Base-by-base conservation (phyloP, 1,139 yeast species). In the Pichia sp. region DNA sequence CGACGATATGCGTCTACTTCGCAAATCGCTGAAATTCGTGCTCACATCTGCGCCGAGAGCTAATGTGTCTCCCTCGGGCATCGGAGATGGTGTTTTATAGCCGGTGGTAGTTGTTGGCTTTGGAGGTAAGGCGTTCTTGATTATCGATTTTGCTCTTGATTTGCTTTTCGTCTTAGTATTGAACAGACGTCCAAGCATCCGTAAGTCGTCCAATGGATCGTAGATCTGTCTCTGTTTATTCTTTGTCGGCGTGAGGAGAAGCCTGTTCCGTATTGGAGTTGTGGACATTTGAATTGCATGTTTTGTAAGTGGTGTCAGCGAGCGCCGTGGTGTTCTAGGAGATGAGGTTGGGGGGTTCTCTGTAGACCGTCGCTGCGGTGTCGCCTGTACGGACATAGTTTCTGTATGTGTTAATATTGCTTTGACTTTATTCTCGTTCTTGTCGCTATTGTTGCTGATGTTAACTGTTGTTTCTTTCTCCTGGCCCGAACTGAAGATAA, bases 151-250 rank as follows among this genome's bases (percentile, higher is more conserved):
- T 32, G 42, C 13, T 43, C 45, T 47, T 10, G 31, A 11, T 23
- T 46, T 34, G 19, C 46, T 31, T 41, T 47, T 43, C 5, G n/a
- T 23, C 11, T 47, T 50, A 7, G 13, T 19, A 26, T 47, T 31
- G 19, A 69, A 58, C n/a, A 68, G 53, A 51, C 64, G 58, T 8
- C 70, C 70, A 19, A 70, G 55, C 43, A 62, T 26, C 55, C 60
- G 49, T 43, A 70, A 57, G 52, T 69, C 72, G 16, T 57, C 58
- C 11, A 64, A 47, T 4, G 72, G 72, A 10, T 70, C 65, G 46
- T 68, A 69, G 3, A 66, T 50, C 30, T 56, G 59, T 32, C 51
- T 61, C 16, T 55, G 60, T 36, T 60, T 58, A 36, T 58, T 61
- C 47, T 57, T 58, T 2, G 66, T 60, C 1, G 67, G 64, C 5